A percentile compares a stretch with the other conserved stretches of the same genome.
Evolutionary conservation across 2,329 filamentous ascomycete species (phyloP).

Genomic region (Magnaporthiopsis rhizophila): DNA sequence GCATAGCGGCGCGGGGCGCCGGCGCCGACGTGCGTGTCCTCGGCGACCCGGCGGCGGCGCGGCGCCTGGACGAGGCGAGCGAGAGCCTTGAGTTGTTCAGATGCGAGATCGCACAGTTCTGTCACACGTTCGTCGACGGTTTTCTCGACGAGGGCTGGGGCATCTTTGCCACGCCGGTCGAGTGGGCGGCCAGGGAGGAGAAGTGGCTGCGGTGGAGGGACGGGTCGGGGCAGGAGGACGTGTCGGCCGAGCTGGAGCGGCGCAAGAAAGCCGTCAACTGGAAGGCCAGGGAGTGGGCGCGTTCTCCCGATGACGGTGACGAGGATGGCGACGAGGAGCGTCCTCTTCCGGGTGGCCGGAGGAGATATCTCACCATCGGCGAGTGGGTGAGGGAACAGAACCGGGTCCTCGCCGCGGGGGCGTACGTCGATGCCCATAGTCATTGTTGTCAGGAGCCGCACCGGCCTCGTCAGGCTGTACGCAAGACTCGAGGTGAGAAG

Average conservation of each 20-base stretch:
- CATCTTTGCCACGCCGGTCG: background rate
- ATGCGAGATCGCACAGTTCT: background rate
- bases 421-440: background rate
- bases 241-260: background rate
- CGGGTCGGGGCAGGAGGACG: background rate
- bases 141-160: conserved; percentile 3
- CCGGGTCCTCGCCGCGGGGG: background rate
- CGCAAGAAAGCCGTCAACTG: background rate
- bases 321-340: too few relatives aligned
- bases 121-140: background rate
- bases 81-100: background rate
- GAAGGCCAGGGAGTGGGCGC: background rate
- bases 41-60: too few relatives aligned
- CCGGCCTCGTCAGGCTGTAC: too few relatives aligned
- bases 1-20: too few relatives aligned
- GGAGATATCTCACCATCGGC: background rate
- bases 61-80: background rate
- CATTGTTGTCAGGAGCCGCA: too few relatives aligned
- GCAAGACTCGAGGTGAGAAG: too few relatives aligned
- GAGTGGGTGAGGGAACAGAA: background rate
- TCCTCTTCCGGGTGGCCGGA: too few relatives aligned
- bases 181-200: background rate
- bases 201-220: background rate
- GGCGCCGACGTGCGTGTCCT: background rate
- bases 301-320: too few relatives aligned